A percentile compares a stretch with the other conserved stretches of the same genome.
These are phyloP conservation scores for Apium graveolens DNA, from an alignment of 129 eudicot species.

Conservation along the genomic window DNA sequence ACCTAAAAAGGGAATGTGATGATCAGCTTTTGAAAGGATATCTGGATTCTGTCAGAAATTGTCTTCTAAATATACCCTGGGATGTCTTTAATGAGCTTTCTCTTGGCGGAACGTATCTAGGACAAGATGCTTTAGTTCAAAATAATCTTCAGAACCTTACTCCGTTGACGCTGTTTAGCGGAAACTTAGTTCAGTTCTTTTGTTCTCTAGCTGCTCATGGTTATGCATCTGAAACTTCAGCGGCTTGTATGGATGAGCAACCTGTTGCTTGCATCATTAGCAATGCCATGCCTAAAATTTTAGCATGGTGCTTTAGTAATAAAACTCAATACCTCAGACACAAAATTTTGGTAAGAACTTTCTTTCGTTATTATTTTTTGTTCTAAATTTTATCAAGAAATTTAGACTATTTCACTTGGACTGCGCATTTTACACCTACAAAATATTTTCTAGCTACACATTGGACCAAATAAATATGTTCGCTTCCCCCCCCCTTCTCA, in stretches of 20 bases:
- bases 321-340: constrained; percentile 44
- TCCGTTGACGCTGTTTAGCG: constrained; percentile 31
- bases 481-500: no score
- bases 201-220: constrained; percentile 43
- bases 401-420: background rate
- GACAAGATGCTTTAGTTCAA: constrained; percentile 4
- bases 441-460: background rate
- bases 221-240: constrained; percentile 19
- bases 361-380: background rate
- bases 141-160: background rate
- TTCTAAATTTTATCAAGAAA: background rate
- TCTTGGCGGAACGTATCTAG: constrained; percentile 1
- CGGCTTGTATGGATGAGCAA: constrained; percentile 13
- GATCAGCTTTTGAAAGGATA: constrained; percentile 33
- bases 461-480: background rate
- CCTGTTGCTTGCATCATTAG: constrained; percentile 25
- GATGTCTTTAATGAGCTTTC: constrained; percentile 23
- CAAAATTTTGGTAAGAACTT: constrained; percentile 60
- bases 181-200: constrained; percentile 55
- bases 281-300: constrained; percentile 40
- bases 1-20: constrained; percentile 39
- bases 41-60: constrained; percentile 30
- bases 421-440: background rate
- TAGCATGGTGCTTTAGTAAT: constrained; percentile 42
- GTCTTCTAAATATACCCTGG: constrained; percentile 49